Percentiles rank a stretch among this genome's conserved stretches.
Evolutionary conservation across 352 stramenopile species (phyloP).

Genomic region (Pythium volutum): DNA sequence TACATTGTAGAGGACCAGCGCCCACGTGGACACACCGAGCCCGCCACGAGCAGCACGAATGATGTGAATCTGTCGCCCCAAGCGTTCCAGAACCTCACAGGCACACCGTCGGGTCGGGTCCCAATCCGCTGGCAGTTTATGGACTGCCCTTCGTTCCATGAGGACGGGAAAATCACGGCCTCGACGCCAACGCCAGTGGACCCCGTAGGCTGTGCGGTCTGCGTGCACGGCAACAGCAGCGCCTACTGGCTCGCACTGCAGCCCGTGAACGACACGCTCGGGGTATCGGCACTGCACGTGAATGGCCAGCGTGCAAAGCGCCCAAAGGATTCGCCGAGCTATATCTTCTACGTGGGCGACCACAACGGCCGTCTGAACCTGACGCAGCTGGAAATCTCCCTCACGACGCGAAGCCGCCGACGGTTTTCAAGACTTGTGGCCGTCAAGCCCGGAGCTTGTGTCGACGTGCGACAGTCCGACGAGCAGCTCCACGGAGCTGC

Average conservation of each 20-base stretch:
- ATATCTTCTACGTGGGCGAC: conserved; percentile 12
- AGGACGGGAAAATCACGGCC: background rate
- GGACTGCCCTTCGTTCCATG: conserved; percentile 23
- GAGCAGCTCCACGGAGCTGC: background rate
- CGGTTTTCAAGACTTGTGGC: conserved; percentile 15
- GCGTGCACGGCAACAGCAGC: conserved; percentile 25
- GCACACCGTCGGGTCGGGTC: conserved; percentile 14
- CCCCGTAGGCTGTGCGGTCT: conserved; percentile 15
- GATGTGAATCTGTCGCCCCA: conserved; percentile 31
- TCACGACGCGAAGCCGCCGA: conserved; percentile 22
- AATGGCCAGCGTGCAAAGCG: conserved; percentile 9
- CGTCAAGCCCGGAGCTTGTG: conserved; percentile 21
- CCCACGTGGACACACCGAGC: conserved; percentile 14
- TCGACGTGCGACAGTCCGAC: background rate
- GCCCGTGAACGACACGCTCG: conserved; percentile 28
- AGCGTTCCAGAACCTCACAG: conserved; percentile 31
- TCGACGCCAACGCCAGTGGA: background rate
- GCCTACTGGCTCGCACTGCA: conserved; percentile 30
- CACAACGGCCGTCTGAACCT: conserved; percentile 7
- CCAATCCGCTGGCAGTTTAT: conserved; percentile 29
- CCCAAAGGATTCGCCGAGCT: background rate
- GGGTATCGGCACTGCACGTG: conserved; percentile 23
- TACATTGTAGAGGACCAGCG: conserved; percentile 35
- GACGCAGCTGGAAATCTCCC: conserved; percentile 15
- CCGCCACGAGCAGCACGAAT: background rate